Evolutionary conservation across 2,329 filamentous ascomycete genomes (phyloP).

Genomic region (Nannizzia gypsea): DNA sequence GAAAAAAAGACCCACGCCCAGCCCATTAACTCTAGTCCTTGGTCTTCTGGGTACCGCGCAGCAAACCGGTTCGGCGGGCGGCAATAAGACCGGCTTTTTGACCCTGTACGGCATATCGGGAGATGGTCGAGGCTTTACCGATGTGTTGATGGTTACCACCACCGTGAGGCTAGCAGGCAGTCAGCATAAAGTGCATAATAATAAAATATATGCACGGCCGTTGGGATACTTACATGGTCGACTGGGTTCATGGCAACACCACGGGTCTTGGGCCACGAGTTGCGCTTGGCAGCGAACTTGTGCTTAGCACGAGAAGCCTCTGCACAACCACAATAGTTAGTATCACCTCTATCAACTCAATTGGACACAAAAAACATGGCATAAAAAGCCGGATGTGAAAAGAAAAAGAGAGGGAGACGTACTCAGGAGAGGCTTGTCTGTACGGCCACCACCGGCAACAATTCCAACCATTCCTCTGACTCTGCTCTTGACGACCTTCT

Average conservation of each 20-base stretch:
- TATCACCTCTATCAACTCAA: not conserved
- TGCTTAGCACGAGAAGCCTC: slow-evolving; percentile 99
- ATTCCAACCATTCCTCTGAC: slow-evolving; percentile 99
- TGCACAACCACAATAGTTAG: slow-evolving; percentile 41
- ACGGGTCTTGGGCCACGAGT: slow-evolving; percentile 99
- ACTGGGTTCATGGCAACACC: slow-evolving; percentile 99
- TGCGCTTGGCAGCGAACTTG: slow-evolving; percentile 99
- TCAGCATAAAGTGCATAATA: not conserved
- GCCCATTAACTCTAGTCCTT: slow-evolving; percentile 69
- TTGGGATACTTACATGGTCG: slow-evolving; percentile 58
- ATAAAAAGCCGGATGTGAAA: not conserved
- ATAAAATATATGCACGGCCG: not conserved
- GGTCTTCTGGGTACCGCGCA: slow-evolving; percentile 99
- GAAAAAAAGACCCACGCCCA: slow-evolving; percentile 27
- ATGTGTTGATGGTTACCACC: slow-evolving; percentile 99
- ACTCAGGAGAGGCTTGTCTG: slow-evolving; percentile 98
- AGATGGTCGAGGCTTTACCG: slow-evolving; percentile 99
- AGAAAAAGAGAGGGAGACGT: slow-evolving; percentile 22
- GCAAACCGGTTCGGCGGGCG: slow-evolving; percentile 97
- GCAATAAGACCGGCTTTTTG: slow-evolving; percentile 99
- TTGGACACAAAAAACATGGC: not conserved
- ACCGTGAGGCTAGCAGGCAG: slow-evolving; percentile 58
- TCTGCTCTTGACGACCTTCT: slow-evolving; percentile 92
- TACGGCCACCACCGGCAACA: slow-evolving; percentile 97
- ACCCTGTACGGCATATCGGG: slow-evolving; percentile 91